phyloP scores from a whole-genome alignment of 1,139 yeast species.

The Candida smagusa region DNA sequence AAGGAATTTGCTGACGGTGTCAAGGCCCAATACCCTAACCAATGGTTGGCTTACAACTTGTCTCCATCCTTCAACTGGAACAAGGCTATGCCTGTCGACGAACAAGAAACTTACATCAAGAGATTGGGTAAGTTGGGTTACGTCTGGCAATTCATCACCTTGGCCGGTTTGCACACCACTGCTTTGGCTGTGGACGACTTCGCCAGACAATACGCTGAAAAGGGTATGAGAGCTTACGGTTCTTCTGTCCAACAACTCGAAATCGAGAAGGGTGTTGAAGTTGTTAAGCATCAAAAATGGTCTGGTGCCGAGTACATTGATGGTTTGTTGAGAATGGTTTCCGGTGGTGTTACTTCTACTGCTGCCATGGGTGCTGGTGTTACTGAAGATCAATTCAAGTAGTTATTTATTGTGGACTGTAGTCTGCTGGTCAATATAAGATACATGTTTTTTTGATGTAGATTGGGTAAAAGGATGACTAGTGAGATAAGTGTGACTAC shows the following conservation, averaged over 20 bases:
- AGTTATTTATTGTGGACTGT: slow-evolving; percentile 5
- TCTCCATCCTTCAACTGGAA: slow-evolving; percentile 99
- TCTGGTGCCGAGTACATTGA: slow-evolving; percentile 98
- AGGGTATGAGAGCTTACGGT: slow-evolving; percentile 97
- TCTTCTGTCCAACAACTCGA: slow-evolving; percentile 83
- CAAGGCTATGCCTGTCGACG: slow-evolving; percentile 82
- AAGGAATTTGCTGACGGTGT: slow-evolving; percentile 93
- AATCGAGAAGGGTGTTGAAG: slow-evolving; percentile 87
- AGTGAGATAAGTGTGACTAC: slow-evolving; percentile 44
- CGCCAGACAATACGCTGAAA: slow-evolving; percentile 70
- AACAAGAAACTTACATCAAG: slow-evolving; percentile 87
- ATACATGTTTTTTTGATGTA: not conserved
- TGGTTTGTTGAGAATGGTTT: slow-evolving; percentile 80
- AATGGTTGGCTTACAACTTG: slow-evolving; percentile 94
- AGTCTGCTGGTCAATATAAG: not conserved
- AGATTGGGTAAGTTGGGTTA: slow-evolving; percentile 88
- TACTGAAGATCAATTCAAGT: slow-evolving; percentile 91
- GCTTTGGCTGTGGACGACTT: slow-evolving; percentile 90
- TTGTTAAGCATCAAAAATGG: slow-evolving; percentile 98
- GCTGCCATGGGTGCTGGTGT: slow-evolving; percentile 99
- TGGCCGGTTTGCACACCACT: slow-evolving; percentile 95
- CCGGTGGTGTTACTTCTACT: slow-evolving; percentile 94
- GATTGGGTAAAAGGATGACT: slow-evolving; percentile 1
- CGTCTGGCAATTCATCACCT: slow-evolving; percentile 97
- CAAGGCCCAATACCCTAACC: slow-evolving; percentile 73